Base-by-base conservation (phyloP, 169 alveolate genomes). In the Plasmodium reichenowi region DNA sequence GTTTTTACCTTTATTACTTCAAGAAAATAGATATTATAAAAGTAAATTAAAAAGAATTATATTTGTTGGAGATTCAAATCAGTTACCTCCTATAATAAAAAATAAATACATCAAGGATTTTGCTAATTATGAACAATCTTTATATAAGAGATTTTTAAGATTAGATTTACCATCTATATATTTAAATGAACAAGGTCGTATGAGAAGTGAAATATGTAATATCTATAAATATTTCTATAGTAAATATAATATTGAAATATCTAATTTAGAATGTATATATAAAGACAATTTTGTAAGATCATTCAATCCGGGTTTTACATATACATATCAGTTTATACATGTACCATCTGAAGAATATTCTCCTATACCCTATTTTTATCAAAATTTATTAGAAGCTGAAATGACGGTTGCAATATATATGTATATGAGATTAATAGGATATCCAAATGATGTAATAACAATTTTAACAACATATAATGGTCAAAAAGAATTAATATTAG, bases 341-440 rank as follows among this genome's bases (percentile, higher is more conserved):
- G 98, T 97, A 1, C 96, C 93, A 74, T 94, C 95, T 52, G 96
- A 93, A 1, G 99, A 97, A 90, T 94, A 95, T 50, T 73, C 95
- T 5, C 98, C 98, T 45, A 88, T 94, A 24, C 97, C 98, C 15
- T 92, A 97, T 93, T 96, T 96, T 80, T 97, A 93, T 93, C 98
- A 97, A 93, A 97, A 97, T 87, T 88, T 96, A 88, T 97, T 97
- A 29, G 99, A 97, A 88, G 99, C 99, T 0, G 98, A 97, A 92
- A 96, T 89, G 91, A 95, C 95, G 60, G 98, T 97, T 52, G 97
- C 98, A 10, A 86, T 96, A 63, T 97, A 93, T 94, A 96, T 96
- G 97, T 96, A 95, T 91, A 96, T 97, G 98, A 95, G 99, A 13
- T 88, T 96, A 26, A 70, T 96, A 54, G 98, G 98, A 7, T 95